These are phyloP conservation scores for Phoma sp. DNA, from an alignment of 2,329 filamentous ascomycete genomes.

Conservation along the genomic window DNA sequence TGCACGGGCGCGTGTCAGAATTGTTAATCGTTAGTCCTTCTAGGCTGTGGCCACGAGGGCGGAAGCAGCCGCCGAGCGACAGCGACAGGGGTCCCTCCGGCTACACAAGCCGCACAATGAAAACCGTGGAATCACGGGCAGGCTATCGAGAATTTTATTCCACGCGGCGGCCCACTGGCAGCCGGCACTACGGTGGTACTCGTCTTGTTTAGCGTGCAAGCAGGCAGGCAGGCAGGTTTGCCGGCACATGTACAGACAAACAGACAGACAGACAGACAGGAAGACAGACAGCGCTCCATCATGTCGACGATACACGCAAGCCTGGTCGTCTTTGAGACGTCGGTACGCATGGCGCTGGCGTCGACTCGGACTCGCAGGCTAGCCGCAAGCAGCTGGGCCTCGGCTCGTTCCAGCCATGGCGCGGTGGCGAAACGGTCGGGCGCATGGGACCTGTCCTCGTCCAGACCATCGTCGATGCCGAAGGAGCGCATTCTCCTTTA, in stretches of 20 bases:
- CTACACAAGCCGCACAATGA: background rate
- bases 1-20: constrained; percentile 10
- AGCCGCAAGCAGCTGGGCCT: background rate
- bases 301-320: too few relatives aligned
- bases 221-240: too few relatives aligned
- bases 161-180: background rate
- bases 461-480: constrained; percentile 15
- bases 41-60: background rate
- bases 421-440: constrained; percentile 5
- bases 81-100: background rate
- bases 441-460: constrained; percentile 3
- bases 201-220: too few relatives aligned
- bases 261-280: too few relatives aligned
- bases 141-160: background rate
- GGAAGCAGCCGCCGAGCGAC: constrained; percentile 1
- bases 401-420: background rate
- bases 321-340: too few relatives aligned
- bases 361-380: background rate
- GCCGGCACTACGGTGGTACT: too few relatives aligned
- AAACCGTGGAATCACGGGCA: too few relatives aligned
- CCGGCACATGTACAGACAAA: too few relatives aligned
- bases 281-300: too few relatives aligned
- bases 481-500: constrained; percentile 11
- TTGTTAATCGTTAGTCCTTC: background rate
- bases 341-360: background rate